Evolutionary conservation across 2,329 filamentous ascomycete genomes (phyloP).

Genomic region (Sordariomycetes sp.): DNA sequence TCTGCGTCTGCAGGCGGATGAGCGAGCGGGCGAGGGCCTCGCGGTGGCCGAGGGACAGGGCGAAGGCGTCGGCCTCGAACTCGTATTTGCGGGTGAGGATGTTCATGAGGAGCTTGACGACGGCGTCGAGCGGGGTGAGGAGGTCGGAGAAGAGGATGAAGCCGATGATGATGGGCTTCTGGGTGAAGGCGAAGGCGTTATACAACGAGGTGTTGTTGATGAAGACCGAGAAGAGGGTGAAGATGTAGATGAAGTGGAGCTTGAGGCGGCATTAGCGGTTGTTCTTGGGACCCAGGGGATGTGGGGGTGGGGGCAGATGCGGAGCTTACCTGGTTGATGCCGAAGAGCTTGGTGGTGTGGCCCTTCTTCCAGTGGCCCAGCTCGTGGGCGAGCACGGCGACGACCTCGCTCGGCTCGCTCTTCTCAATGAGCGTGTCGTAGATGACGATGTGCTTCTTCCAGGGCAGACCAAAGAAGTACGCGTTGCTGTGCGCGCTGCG

Average conservation of each 20-base stretch:
- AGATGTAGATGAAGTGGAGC: slow-evolving; percentile 93
- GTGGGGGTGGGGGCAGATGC: background rate
- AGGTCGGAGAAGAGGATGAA: slow-evolving; percentile 97
- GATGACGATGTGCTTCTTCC: slow-evolving; percentile 99
- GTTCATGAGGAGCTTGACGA: slow-evolving; percentile 94
- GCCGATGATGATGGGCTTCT: slow-evolving; percentile 85
- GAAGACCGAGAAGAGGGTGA: slow-evolving; percentile 92
- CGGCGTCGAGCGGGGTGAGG: slow-evolving; percentile 85
- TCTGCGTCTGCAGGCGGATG: slow-evolving; percentile 97
- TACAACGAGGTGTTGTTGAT: slow-evolving; percentile 92
- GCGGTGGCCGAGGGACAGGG: slow-evolving; percentile 72
- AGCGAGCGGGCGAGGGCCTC: slow-evolving; percentile 75
- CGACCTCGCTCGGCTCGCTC: slow-evolving; percentile 82
- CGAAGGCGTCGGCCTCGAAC: slow-evolving; percentile 92
- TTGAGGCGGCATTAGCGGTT: background rate
- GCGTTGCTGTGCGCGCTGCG: slow-evolving; percentile 80
- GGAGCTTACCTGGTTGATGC: slow-evolving; percentile 62
- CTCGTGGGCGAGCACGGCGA: slow-evolving; percentile 90
- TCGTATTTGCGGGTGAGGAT: slow-evolving; percentile 89
- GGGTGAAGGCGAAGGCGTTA: slow-evolving; percentile 78
- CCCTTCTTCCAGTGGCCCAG: slow-evolving; percentile 94
- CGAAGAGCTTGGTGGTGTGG: slow-evolving; percentile 86
- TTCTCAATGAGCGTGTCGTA: slow-evolving; percentile 97
- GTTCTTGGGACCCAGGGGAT: background rate
- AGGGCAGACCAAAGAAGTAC: slow-evolving; percentile 94